Evolutionary conservation across 345 rosid species (phyloP).

Genomic region (Rhodamnia rubescens): DNA sequence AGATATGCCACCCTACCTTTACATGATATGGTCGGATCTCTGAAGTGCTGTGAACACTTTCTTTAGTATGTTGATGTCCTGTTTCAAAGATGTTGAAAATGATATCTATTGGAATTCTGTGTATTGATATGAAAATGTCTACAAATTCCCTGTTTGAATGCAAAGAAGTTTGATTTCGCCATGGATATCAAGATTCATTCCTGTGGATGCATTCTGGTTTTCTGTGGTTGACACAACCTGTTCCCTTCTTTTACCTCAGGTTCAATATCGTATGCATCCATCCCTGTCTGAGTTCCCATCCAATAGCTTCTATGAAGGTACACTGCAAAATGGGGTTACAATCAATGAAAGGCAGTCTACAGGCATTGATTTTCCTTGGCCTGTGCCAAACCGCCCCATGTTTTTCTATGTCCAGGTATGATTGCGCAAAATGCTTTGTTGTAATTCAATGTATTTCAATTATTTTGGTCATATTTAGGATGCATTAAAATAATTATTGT

Average conservation of each 20-base stretch:
- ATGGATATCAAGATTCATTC: background rate
- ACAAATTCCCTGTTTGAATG: background rate
- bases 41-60: background rate
- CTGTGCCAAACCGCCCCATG: conserved; percentile 97
- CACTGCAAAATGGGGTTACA: conserved; percentile 98
- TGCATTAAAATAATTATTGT: background rate
- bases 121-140: background rate
- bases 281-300: conserved; percentile 97
- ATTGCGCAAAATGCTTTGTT: background rate
- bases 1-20: background rate
- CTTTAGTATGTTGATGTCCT: background rate
- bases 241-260: conserved; percentile 31
- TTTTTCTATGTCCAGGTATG: conserved; percentile 96
- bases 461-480: background rate
- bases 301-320: conserved; percentile 96
- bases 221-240: background rate
- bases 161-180: background rate
- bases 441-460: too few relatives aligned
- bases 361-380: conserved; percentile 99
- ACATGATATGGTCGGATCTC: background rate
- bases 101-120: background rate
- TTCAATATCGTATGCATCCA: conserved; percentile 99
- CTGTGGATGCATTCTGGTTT: background rate
- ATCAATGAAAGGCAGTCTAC: conserved; percentile 85
- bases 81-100: background rate